phyloP scores from a whole-genome alignment of 2,329 filamentous ascomycete genomes.

The Pestalotiopsis sp. region DNA sequence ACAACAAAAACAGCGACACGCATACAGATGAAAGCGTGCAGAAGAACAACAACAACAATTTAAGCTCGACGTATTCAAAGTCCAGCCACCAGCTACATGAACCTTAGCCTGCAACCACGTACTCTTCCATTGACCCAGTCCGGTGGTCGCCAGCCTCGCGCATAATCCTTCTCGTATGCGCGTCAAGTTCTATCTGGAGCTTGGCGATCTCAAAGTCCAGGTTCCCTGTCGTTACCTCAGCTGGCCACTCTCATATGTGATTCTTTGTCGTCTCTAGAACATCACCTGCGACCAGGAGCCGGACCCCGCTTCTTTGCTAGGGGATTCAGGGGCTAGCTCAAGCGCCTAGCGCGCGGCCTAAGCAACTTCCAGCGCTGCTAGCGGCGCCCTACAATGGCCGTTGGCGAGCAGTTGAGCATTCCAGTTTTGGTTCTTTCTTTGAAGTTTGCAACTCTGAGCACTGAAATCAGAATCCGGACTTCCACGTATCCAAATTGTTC shows the following conservation, averaged over 20 bases:
- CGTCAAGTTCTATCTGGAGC: background rate
- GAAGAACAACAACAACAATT: background rate
- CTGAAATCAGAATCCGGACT: too few relatives aligned
- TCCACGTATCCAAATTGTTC: too few relatives aligned
- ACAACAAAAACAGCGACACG: background rate
- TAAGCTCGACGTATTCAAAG: background rate
- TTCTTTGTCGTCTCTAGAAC: background rate
- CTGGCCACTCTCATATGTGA: background rate
- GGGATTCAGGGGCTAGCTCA: background rate
- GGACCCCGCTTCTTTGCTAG: background rate
- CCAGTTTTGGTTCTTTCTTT: too few relatives aligned
- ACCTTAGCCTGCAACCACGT: background rate
- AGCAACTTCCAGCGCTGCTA: background rate
- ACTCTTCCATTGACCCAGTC: too few relatives aligned
- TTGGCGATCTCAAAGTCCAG: background rate
- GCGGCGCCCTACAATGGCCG: background rate
- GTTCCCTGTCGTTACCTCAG: background rate
- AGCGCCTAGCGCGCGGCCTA: background rate
- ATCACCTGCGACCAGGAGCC: background rate
- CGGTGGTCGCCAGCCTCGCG: background rate
- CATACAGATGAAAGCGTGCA: background rate
- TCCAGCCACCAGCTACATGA: background rate
- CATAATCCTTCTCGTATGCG: background rate
- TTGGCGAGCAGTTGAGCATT: background rate
- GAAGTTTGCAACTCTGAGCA: too few relatives aligned